phyloP scores from a whole-genome alignment of 768 basidiomycete species.

The Mycena maculata region DNA sequence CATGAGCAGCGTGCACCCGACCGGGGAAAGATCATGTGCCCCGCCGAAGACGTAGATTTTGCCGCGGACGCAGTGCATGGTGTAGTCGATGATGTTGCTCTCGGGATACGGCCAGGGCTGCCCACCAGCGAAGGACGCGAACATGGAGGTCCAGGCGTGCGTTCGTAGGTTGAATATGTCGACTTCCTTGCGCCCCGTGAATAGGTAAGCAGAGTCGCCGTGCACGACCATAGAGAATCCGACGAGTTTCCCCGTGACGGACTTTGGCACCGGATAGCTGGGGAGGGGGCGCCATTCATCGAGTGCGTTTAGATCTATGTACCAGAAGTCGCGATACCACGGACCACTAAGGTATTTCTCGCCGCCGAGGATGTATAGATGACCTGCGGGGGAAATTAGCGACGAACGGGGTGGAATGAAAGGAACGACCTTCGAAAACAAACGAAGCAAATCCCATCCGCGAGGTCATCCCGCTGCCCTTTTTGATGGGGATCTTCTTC shows the following conservation, averaged over 20 bases:
- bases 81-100: slow-evolving; percentile 21
- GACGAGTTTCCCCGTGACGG: slow-evolving; percentile 32
- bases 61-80: slow-evolving; percentile 41
- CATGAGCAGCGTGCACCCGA: slow-evolving; percentile 54
- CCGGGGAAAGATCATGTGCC: slow-evolving; percentile 36
- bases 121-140: slow-evolving; percentile 5
- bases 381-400: slow-evolving; percentile 28
- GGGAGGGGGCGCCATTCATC: slow-evolving; percentile 43
- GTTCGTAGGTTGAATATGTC: slow-evolving; percentile 51
- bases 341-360: slow-evolving; percentile 39
- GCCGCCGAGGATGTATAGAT: slow-evolving; percentile 46
- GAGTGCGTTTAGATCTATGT: slow-evolving; percentile 40
- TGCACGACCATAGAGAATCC: slow-evolving; percentile 40
- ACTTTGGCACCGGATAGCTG: slow-evolving; percentile 37
- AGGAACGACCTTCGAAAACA: slow-evolving; percentile 43
- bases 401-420: no score
- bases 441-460: slow-evolving; percentile 40
- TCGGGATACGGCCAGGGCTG: slow-evolving; percentile 42
- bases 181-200: slow-evolving; percentile 43
- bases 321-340: slow-evolving; percentile 45
- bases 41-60: slow-evolving; percentile 56
- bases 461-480: slow-evolving; percentile 26
- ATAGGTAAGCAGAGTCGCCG: slow-evolving; percentile 50
- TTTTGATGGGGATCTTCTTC: slow-evolving; percentile 43
- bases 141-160: slow-evolving; percentile 44